These are phyloP conservation scores for Pseudocercospora pini-densiflorae DNA, from an alignment of 2,329 filamentous ascomycete genomes.

Conservation along the genomic window DNA sequence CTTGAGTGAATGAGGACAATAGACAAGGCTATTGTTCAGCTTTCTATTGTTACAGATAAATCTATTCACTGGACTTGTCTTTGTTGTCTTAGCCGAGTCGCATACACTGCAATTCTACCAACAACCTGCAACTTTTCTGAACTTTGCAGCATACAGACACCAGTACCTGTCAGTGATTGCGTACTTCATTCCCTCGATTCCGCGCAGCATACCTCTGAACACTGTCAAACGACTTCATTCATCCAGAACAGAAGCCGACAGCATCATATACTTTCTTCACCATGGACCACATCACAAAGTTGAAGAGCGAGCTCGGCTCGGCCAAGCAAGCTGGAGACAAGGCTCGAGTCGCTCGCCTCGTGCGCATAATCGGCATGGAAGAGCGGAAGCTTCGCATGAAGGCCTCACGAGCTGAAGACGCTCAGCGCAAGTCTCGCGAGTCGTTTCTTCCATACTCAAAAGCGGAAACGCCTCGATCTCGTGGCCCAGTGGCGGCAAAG, in stretches of 20 bases:
- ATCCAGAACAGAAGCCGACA: too few species aligned
- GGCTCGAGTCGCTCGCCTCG: neutral
- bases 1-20: neutral
- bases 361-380: neutral
- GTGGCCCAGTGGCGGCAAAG: neutral
- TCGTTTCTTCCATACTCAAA: neutral
- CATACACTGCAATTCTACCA: neutral
- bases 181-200: neutral
- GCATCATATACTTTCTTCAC: neutral
- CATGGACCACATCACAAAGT: neutral
- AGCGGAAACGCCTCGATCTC: neutral
- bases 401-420: neutral
- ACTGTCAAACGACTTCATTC: neutral
- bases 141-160: neutral
- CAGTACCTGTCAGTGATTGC: neutral
- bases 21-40: slow-evolving; percentile 1
- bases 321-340: neutral
- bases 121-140: neutral
- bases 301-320: neutral
- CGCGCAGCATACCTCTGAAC: neutral
- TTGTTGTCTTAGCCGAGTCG: neutral
- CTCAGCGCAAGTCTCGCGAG: neutral
- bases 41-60: neutral
- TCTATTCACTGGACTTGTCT: neutral
- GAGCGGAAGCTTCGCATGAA: neutral